Percentiles rank a stretch among this genome's conserved stretches.
phyloP scores from a whole-genome alignment of 2,329 filamentous ascomycete species.

The Fragosphaeria purpurea region DNA sequence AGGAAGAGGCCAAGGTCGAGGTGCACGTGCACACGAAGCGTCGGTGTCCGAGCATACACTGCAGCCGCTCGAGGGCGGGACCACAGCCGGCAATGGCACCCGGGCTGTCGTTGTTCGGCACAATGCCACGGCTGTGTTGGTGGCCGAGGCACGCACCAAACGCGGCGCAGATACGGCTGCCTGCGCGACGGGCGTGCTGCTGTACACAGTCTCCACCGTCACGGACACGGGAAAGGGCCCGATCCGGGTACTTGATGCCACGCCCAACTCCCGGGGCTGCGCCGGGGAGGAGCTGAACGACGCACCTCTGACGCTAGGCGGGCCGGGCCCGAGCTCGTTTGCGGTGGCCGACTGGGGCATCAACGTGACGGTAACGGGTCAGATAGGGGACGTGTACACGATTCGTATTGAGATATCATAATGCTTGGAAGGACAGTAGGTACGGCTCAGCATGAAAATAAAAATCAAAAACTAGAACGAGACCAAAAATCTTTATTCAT shows the following conservation, averaged over 20 bases:
- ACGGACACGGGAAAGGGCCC: constrained; percentile 20
- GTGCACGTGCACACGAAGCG: constrained; percentile 1
- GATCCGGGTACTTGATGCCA: constrained; percentile 23
- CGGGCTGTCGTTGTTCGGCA: constrained; percentile 22
- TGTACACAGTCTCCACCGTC: constrained; percentile 25
- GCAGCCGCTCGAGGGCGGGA: too few relatives aligned
- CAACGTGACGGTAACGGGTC: constrained; percentile 15
- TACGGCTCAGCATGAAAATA: too few relatives aligned
- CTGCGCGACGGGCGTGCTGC: constrained; percentile 24
- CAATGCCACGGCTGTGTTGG: constrained; percentile 16
- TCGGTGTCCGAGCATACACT: constrained; percentile 1
- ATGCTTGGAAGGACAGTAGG: not conserved
- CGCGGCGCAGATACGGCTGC: constrained; percentile 16
- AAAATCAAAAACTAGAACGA: too few relatives aligned
- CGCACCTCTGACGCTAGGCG: constrained; percentile 17
- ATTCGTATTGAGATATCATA: constrained; percentile 1
- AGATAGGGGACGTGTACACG: constrained; percentile 3
- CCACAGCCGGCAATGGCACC: not conserved
- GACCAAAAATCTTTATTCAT: too few relatives aligned
- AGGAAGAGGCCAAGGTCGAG: too few relatives aligned
- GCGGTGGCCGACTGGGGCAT: constrained; percentile 15
- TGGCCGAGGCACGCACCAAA: constrained; percentile 22
- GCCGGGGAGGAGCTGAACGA: constrained; percentile 28
- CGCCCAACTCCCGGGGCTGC: constrained; percentile 20
- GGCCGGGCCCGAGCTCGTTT: constrained; percentile 15